phyloP scores from a whole-genome alignment of 352 stramenopile species.

The Phytophthora nicotianae region DNA sequence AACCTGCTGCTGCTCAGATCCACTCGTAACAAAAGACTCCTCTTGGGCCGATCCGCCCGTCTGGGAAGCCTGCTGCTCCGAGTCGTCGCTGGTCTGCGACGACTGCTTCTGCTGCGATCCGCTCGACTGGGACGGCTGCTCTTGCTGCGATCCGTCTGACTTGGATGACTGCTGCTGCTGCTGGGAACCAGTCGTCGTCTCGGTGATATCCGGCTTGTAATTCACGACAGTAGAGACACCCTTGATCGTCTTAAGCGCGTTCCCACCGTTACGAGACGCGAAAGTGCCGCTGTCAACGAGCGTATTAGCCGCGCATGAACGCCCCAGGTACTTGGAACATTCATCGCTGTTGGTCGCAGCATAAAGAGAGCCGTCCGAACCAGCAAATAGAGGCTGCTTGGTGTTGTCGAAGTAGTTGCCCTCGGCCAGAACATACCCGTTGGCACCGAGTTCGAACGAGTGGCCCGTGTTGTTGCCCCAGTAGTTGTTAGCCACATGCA shows the following conservation, averaged over 20 bases:
- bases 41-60: neutral
- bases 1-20: neutral
- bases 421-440: neutral
- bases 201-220: slow-evolving; percentile 11
- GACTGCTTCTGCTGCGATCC: neutral
- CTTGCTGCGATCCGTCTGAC: neutral
- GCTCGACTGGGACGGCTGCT: neutral
- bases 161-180: too few species aligned
- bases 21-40: neutral
- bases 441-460: neutral
- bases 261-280: neutral
- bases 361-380: neutral
- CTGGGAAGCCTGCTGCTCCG: neutral
- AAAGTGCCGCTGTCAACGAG: neutral
- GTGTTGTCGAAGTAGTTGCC: neutral
- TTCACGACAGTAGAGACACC: slow-evolving; percentile 10
- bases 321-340: neutral
- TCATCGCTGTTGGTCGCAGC: neutral
- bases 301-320: neutral
- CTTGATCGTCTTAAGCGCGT: neutral
- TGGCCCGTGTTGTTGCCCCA: neutral
- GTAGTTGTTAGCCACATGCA: neutral
- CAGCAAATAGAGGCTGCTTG: neutral
- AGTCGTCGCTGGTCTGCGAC: too few species aligned
- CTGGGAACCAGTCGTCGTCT: slow-evolving; percentile 6